These are phyloP conservation scores for Pleurostoma richardsiae DNA, from an alignment of 2,329 filamentous ascomycete genomes.

Conservation along the genomic window DNA sequence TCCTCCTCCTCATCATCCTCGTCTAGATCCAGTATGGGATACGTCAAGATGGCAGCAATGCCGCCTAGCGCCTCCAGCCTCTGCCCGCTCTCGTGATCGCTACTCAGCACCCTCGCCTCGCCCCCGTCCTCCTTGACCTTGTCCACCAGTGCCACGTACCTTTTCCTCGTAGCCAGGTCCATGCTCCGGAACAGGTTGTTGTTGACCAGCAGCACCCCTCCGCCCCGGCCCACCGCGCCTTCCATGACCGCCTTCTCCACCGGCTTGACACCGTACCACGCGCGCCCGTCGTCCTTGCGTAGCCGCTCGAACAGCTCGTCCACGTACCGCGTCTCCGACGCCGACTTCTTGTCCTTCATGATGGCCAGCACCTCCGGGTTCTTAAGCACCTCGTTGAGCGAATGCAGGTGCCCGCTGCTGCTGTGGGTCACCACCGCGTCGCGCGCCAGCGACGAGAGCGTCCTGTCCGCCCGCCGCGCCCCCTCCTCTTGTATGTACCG, in stretches of 20 bases:
- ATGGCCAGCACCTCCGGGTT: slow-evolving; percentile 72
- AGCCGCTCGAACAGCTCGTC: slow-evolving; percentile 76
- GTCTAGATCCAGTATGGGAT: slow-evolving; percentile 77
- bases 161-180: slow-evolving; percentile 68
- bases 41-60: slow-evolving; percentile 86
- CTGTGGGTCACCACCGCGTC: slow-evolving; percentile 73
- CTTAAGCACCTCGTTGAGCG: slow-evolving; percentile 80
- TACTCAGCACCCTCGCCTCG: slow-evolving; percentile 83
- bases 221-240: slow-evolving; percentile 82
- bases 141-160: slow-evolving; percentile 83
- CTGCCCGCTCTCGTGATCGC: slow-evolving; percentile 89
- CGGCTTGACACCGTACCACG: slow-evolving; percentile 83
- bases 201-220: slow-evolving; percentile 79
- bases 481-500: slow-evolving; percentile 64
- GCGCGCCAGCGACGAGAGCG: slow-evolving; percentile 56
- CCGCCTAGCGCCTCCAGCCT: slow-evolving; percentile 78
- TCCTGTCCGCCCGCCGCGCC: slow-evolving; percentile 58
- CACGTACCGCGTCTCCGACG: slow-evolving; percentile 77
- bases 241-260: slow-evolving; percentile 79
- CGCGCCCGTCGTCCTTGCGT: slow-evolving; percentile 77
- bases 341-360: slow-evolving; percentile 83
- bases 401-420: slow-evolving; percentile 80
- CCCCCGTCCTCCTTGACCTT: slow-evolving; percentile 82
- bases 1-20: slow-evolving; percentile 54
- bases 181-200: slow-evolving; percentile 84